Conservation (phyloP, 177 flowering plant genomes). For the Vitis hybrid region DNA sequence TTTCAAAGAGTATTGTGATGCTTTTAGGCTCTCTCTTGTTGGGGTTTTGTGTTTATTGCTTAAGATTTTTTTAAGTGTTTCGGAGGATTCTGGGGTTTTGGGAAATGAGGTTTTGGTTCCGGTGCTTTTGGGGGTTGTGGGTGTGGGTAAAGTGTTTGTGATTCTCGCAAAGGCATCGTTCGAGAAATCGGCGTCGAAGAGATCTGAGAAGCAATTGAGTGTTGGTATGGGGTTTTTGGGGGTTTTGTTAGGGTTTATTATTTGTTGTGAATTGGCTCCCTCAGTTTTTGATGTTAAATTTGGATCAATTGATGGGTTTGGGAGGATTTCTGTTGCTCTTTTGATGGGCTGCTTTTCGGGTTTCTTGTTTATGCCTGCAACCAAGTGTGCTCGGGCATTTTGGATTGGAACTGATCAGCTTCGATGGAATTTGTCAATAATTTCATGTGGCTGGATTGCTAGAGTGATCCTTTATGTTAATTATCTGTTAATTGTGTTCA, state of each 20-base stretch:
- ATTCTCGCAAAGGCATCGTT: conserved; percentile 47
- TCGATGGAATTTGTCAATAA: conserved; percentile 61
- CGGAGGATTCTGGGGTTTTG: conserved; percentile 34
- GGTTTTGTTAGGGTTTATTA: conserved; percentile 46
- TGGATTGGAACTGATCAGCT: conserved; percentile 98
- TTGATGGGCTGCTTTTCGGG: conserved; percentile 63
- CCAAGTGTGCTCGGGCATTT: conserved; percentile 62
- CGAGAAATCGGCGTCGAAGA: conserved; percentile 76
- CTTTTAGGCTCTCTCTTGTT: conserved; percentile 38
- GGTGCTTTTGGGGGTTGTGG: conserved; percentile 41
- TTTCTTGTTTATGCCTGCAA: conserved; percentile 60
- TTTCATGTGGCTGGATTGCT: conserved; percentile 68
- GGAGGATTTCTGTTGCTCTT: conserved; percentile 42
- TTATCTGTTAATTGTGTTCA: conserved; percentile 35
- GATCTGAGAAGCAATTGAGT: conserved; percentile 75
- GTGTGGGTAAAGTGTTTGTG: conserved; percentile 34
- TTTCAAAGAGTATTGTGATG: conserved; percentile 45
- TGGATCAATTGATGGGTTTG: conserved; percentile 47
- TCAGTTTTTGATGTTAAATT: conserved; percentile 54
- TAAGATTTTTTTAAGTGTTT: conserved; percentile 32
- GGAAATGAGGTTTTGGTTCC: conserved; percentile 55
- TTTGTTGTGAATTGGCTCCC: conserved; percentile 31
- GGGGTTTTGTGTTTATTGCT: conserved; percentile 46
- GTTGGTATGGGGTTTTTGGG: conserved; percentile 56
- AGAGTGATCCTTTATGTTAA: conserved; percentile 57